These are phyloP conservation scores for Phialophora verrucosa DNA, from an alignment of 2,329 filamentous ascomycete genomes.

Conservation along the genomic window DNA sequence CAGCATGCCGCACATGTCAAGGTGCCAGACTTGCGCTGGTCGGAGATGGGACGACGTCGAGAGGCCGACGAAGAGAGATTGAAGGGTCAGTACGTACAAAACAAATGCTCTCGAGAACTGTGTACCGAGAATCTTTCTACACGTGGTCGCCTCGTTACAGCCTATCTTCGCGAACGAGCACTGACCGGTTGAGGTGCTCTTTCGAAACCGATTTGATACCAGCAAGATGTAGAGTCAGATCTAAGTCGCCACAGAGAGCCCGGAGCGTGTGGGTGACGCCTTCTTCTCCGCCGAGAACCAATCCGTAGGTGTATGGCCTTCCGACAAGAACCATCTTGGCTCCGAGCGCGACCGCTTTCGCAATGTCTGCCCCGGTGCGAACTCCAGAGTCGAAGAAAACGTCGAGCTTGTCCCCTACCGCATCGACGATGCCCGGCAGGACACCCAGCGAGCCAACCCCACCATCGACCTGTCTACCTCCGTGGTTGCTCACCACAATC, in stretches of 20 bases:
- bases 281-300: constrained; percentile 60
- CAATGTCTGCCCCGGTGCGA: constrained; percentile 53
- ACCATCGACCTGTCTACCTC: constrained; percentile 57
- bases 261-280: constrained; percentile 56
- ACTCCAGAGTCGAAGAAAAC: constrained; percentile 57
- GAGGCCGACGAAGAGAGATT: constrained; percentile 6
- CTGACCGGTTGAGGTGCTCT: not conserved
- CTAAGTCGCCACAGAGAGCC: constrained; percentile 31
- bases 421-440: constrained; percentile 61
- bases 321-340: constrained; percentile 61
- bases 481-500: constrained; percentile 58
- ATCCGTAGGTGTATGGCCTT: constrained; percentile 57
- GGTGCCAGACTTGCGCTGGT: constrained; percentile 23
- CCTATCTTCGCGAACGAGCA: not conserved
- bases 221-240: constrained; percentile 34
- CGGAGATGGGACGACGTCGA: constrained; percentile 7
- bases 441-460: constrained; percentile 53
- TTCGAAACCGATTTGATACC: constrained; percentile 12
- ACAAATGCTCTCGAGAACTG: not conserved
- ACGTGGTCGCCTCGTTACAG: not conserved
- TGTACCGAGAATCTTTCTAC: too few relatives aligned
- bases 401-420: constrained; percentile 43
- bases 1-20: constrained; percentile 9
- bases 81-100: not conserved
- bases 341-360: constrained; percentile 57